Conservation (phyloP, 306 rosid species). For the Casuarina cunninghamiana region DNA sequence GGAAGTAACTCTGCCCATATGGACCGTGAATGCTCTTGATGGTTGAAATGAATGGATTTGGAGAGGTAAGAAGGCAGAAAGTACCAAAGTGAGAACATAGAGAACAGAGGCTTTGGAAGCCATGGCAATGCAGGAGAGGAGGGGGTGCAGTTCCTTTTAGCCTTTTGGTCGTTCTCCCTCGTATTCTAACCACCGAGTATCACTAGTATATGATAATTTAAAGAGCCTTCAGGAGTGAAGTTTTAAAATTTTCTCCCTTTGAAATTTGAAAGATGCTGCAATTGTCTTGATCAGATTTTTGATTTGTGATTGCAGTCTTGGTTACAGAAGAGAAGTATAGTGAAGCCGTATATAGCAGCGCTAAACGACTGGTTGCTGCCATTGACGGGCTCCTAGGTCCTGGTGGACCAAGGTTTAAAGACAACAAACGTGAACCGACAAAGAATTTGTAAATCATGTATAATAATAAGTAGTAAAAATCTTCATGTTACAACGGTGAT, state of each 20-base stretch:
- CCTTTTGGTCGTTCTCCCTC: too few relatives aligned
- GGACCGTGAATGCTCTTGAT: too few relatives aligned
- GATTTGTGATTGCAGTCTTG: conserved; percentile 62
- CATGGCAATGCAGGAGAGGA: too few relatives aligned
- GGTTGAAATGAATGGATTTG: too few relatives aligned
- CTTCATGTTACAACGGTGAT: conserved; percentile 40
- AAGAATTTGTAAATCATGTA: conserved; percentile 29
- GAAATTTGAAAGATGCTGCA: not conserved
- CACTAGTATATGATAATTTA: not conserved
- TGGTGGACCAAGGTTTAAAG: conserved; percentile 71
- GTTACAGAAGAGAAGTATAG: conserved; percentile 96
- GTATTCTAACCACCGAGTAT: too few relatives aligned
- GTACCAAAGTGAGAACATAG: too few relatives aligned
- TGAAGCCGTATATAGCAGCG: conserved; percentile 77
- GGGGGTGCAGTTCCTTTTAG: too few relatives aligned
- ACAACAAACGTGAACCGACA: conserved; percentile 78
- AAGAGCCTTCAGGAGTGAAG: not conserved
- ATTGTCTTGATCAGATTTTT: conserved; percentile 14
- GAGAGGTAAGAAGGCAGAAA: too few relatives aligned
- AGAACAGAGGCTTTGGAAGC: too few relatives aligned
- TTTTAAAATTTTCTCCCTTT: not conserved
- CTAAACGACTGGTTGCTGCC: conserved; percentile 82
- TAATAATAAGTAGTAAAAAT: conserved; percentile 51
- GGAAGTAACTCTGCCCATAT: too few relatives aligned
- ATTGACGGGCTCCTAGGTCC: conserved; percentile 96